Evolutionary conservation across 805 yeast species (phyloP), one percentile per base, ranked within the genome.

Genomic region (Tetrapisispora fleetii): DNA sequence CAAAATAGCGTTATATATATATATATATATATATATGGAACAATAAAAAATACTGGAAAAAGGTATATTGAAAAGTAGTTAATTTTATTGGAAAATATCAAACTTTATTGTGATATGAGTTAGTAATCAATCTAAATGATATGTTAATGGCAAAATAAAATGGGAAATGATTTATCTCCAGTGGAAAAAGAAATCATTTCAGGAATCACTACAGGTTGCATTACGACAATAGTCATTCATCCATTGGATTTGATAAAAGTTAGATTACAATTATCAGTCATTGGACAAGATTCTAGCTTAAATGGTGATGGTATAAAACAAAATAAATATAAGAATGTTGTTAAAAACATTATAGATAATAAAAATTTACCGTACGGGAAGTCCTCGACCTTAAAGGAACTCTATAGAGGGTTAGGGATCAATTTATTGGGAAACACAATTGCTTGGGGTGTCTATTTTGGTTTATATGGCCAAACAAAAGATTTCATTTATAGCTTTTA

Each of bases 381-480:
- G 30, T 56, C 10, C 39, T 55, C 43, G 22, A 36, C 58, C 40
- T 14, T 63, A 3, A 57, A 47, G 8, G 76, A 68, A 42, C 54
- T 72, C 46, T 89, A 90, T 59, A 71, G 96, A 48, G 97, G 97
- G 0, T 69, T 89, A 2, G 71, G 79, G 0, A 87, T 95, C 1
- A 93, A 90, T 59, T 58, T 91, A 4, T 37, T 86, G 0, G 99
- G 98, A 0, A 88, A 89, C 54, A 79, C 95, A 0, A 62, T 79
- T 0, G 91, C 95, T 0, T 93, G 99, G 98, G 85, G 88, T 0
- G 63, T 86, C 6, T 93, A 93, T 60, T 93, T 93, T 66, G 77
- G 82, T 30, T 69, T 86, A 38, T 93, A 90, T 65, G 76, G 84
- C 35, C 75, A 73, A 49, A 74, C 78, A 53, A 86, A 85, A 52